Percentiles rank a stretch among this genome's conserved stretches.
phyloP scores from a whole-genome alignment of 1,139 yeast genomes.

The Candida tunisiensis region DNA sequence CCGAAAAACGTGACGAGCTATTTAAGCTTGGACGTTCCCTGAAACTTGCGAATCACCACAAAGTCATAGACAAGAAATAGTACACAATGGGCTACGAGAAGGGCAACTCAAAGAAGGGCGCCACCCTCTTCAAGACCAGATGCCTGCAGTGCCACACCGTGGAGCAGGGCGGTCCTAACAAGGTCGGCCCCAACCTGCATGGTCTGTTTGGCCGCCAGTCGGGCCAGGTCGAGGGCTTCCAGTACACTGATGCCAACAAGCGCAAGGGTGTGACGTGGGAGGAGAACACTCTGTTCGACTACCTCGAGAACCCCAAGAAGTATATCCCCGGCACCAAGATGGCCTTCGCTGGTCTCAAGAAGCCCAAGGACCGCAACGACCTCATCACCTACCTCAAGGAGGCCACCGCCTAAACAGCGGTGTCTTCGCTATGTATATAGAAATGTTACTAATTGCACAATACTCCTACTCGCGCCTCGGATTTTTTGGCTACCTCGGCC shows the following conservation, averaged over 20 bases:
- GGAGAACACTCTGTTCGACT: slow-evolving; percentile 81
- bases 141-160: slow-evolving; percentile 98
- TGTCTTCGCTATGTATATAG: slow-evolving; percentile 1
- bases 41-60: neutral
- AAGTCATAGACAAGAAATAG: neutral
- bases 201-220: slow-evolving; percentile 88
- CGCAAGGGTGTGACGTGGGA: slow-evolving; percentile 84
- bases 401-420: slow-evolving; percentile 32
- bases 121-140: slow-evolving; percentile 95
- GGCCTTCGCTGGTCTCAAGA: slow-evolving; percentile 99
- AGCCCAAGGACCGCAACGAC: slow-evolving; percentile 97
- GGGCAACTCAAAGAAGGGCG: slow-evolving; percentile 67
- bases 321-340: slow-evolving; percentile 99
- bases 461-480: no score
- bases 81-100: slow-evolving; percentile 3
- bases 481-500: neutral
- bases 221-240: slow-evolving; percentile 84
- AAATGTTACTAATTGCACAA: neutral
- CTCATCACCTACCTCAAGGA: slow-evolving; percentile 74
- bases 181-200: slow-evolving; percentile 97
- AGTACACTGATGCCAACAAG: slow-evolving; percentile 97
- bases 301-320: slow-evolving; percentile 99
- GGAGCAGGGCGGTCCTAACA: slow-evolving; percentile 92
- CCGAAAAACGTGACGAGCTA: no score
- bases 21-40: neutral